Evolutionary conservation across 2,329 filamentous ascomycete species (phyloP), one percentile per base, ranked within the genome.

Genomic region (Colletotrichum sp.): DNA sequence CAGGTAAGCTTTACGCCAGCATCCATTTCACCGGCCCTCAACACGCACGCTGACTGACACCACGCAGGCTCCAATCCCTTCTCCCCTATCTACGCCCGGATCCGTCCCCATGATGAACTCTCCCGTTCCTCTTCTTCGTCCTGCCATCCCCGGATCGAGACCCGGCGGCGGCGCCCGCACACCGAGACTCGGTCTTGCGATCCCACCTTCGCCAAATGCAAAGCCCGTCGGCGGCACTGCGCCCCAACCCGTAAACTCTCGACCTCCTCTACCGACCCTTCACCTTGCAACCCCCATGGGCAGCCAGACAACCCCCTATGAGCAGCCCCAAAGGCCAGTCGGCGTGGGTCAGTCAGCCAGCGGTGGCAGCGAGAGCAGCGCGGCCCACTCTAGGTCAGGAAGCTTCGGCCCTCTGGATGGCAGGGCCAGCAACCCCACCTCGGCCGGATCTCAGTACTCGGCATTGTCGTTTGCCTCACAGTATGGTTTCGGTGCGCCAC

Each of bases 271-370:
- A 32, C 96, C 96, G n/a, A 93, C 93, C 75, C 89, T 98, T 62
- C 94, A 95, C 81, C 90, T 98, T 24, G 95, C 95, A 18, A 98
- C 96, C 3, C 96, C 96, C 5, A 96, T 95, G 93, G 95, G 95
- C 75, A 95, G 92, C 82, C 93, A 92, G 77, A 90, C 92, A 71
- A 91, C 92, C 10, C 94, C 95, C 7, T 93, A 96, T 81, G 94
- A 92, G 85, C 92, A 90, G 84, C 89, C 83, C 79, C 88, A 84
- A 79, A 89, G 85, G 82, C 88, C 83, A 82, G 88, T 85, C 84
- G 88, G 79, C 84, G 90, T 82, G 82, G 93, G 87, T 79, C 92
- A 87, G 63, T 95, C 94, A 28, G 94, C 94, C 10, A 93, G 93
- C 78, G 94, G 93, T 21, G 93, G 94, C 63, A 98, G 95, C 84